Evolutionary conservation across 1,139 yeast species (phyloP).

Genomic region (Candida pseudoviswanathii): DNA sequence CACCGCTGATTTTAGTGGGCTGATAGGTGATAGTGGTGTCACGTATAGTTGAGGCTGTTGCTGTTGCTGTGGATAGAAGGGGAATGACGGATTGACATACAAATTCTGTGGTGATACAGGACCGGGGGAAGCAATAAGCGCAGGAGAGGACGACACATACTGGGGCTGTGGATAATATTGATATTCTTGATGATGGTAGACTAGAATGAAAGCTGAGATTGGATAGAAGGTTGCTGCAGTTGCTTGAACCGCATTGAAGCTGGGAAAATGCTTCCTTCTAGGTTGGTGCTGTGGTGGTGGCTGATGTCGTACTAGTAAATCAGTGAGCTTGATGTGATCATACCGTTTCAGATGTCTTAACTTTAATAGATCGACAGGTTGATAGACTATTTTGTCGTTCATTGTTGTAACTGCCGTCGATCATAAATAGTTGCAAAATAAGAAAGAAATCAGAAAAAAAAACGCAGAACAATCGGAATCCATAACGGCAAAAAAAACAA

Average conservation of each 20-base stretch:
- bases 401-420: background rate
- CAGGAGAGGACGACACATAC: background rate
- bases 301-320: background rate
- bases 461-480: background rate
- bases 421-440: slow-evolving; percentile 1
- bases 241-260: background rate
- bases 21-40: slow-evolving; percentile 1
- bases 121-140: background rate
- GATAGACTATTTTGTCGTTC: background rate
- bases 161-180: background rate
- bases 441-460: background rate
- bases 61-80: background rate
- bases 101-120: background rate
- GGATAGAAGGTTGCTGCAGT: background rate
- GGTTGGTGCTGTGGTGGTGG: background rate
- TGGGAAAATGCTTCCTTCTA: background rate
- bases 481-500: background rate
- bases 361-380: background rate
- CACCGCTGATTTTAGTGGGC: background rate
- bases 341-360: background rate
- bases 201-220: background rate
- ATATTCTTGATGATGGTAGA: background rate
- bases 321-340: background rate
- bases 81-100: background rate
- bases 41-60: background rate